Evolutionary conservation across 176 grass and related monocot genomes (phyloP).

Genomic region (Avena sativa): DNA sequence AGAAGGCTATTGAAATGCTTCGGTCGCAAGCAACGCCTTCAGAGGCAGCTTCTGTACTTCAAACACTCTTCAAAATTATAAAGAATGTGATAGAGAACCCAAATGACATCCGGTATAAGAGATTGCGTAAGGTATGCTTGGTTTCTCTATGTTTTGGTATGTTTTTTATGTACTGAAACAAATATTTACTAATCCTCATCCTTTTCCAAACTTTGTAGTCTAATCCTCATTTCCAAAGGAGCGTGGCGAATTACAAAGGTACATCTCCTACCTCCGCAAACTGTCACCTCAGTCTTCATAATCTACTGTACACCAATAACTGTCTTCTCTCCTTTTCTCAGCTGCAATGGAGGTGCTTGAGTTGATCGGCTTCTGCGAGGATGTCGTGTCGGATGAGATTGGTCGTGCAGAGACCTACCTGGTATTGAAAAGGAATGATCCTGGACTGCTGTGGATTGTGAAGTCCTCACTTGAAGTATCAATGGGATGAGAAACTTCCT

Average conservation of each 20-base stretch:
- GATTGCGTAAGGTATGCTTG: constrained; percentile 76
- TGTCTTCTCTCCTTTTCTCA: constrained; percentile 22
- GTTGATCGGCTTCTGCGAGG: constrained; percentile 86
- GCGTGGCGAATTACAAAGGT: constrained; percentile 78
- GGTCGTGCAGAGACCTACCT: constrained; percentile 70
- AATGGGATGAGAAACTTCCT: constrained; percentile 51
- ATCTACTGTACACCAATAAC: background rate
- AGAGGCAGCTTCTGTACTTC: constrained; percentile 65
- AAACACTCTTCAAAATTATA: constrained; percentile 91
- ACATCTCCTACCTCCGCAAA: background rate
- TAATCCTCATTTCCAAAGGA: constrained; percentile 87
- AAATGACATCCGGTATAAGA: constrained; percentile 73
- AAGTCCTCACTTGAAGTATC: constrained; percentile 89
- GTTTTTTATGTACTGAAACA: background rate
- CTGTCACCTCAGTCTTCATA: background rate
- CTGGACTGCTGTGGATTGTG: constrained; percentile 86
- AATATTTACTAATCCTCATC: constrained; percentile 9
- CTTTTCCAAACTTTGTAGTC: constrained; percentile 48
- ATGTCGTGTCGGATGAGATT: constrained; percentile 68
- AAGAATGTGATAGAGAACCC: constrained; percentile 94
- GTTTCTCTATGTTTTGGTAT: background rate
- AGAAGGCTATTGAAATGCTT: constrained; percentile 67
- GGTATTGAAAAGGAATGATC: constrained; percentile 93
- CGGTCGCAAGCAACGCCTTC: constrained; percentile 61
- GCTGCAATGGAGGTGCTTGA: constrained; percentile 91